Evolutionary conservation across 164 flowering plant species (phyloP), one percentile per base, ranked within the genome.

Genomic region (Dillenia turbinata): DNA sequence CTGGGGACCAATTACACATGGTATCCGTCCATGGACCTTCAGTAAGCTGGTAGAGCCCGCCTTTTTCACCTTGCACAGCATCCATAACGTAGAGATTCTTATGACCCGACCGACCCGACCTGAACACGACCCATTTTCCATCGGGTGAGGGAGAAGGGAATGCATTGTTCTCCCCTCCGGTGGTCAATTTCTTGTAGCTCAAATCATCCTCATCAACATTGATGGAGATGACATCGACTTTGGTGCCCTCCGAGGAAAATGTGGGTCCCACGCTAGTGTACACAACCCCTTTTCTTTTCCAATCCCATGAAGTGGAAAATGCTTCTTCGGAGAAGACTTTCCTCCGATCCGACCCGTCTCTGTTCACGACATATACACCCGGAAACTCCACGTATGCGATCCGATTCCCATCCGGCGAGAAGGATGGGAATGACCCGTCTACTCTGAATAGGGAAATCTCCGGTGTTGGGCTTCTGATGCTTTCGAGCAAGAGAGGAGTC

Each of bases 1-100:
- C 83, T 2, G 96, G 98, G 0, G 98, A 90, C 98, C 98, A 92
- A 47, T 68, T 79, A 43, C 88, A 79, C 98, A 92, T 92, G 3
- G 96, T 92, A 67, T 92, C 98, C 13, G 81, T 74, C 98, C 98
- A 92, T 15, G 81, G 80, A 4, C 98, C 96, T n/a, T 86, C 83
- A 1, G 98, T 90, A 15, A 92, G 65, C 68, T 77, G 72, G 10
- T 49, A 63, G 17, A 92, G 61, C 47, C 83, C 81, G 47, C 79
- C 82, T 11, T 55, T 62, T 71, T 92, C 98, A 10, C 98, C 98
- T 4, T 83, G 75, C 40, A 70, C 62, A 1, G 92, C 87, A 56
- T 90, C 96, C 95, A 92, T 90, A 12, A 92, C 73, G 69, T 88
- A 92, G 24, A 92, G 68, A 66, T 92, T 92, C 77, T 92, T 90